Conservation (phyloP, 2,329 filamentous ascomycete genomes). For the Fusarium ramigenum region DNA sequence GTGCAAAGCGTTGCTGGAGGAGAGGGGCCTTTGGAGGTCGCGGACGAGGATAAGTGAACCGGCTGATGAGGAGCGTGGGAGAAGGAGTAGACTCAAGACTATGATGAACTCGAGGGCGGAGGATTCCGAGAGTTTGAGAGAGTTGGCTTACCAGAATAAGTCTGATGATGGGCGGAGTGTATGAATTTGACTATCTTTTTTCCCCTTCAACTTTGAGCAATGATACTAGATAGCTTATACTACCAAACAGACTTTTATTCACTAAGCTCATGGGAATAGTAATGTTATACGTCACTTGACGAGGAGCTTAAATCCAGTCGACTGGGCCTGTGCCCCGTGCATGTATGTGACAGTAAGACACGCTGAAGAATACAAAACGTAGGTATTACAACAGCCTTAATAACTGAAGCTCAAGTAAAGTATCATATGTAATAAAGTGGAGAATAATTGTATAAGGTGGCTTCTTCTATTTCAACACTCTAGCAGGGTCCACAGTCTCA, state of each 20-base stretch:
- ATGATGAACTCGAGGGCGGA: neutral
- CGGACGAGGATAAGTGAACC: neutral
- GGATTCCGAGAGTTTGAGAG: neutral
- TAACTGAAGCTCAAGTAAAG: rapidly evolving
- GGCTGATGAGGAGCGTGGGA: neutral
- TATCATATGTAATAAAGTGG: too few species aligned
- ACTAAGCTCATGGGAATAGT: rapidly evolving
- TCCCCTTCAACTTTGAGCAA: neutral
- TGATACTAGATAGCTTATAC: neutral
- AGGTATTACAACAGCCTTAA: rapidly evolving
- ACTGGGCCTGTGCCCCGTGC: rapidly evolving
- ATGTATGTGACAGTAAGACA: rapidly evolving
- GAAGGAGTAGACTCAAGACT: neutral
- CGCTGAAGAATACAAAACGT: rapidly evolving
- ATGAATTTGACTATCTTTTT: rapidly evolving
- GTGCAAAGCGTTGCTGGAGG: neutral
- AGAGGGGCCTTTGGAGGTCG: neutral
- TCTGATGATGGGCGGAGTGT: neutral
- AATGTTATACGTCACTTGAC: rapidly evolving
- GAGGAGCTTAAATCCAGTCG: neutral
- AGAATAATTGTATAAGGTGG: too few species aligned
- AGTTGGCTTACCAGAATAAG: neutral
- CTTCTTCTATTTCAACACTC: too few species aligned
- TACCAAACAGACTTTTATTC: neutral
- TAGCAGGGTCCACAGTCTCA: too few species aligned